phyloP scores from a whole-genome alignment of 2,329 filamentous ascomycete species.

The Davidsoniella neocaledoniae region DNA sequence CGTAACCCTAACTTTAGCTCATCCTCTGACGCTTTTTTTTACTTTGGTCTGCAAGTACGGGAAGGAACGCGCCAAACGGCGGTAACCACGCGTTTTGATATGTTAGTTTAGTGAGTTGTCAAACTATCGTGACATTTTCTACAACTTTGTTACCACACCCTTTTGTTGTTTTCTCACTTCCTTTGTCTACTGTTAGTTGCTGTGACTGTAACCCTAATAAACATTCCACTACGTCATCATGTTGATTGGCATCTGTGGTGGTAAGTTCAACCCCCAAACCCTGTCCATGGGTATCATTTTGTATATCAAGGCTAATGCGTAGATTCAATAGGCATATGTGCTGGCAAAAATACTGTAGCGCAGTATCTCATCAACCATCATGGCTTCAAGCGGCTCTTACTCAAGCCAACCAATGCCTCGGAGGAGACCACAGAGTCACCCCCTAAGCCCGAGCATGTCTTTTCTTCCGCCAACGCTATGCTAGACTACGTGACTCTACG shows the following conservation, averaged over 20 bases:
- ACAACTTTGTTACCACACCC: too few species aligned
- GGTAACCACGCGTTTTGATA: too few species aligned
- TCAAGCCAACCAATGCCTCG: constrained; percentile 34
- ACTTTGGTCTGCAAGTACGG: too few species aligned
- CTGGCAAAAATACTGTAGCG: constrained; percentile 80
- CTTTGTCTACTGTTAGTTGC: too few species aligned
- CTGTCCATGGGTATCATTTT: neutral
- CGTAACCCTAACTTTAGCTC: too few species aligned
- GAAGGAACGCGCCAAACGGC: too few species aligned
- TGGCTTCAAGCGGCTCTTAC: constrained; percentile 57
- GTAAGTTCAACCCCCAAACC: constrained; percentile 25
- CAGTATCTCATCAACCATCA: constrained; percentile 74
- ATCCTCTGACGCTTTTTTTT: too few species aligned
- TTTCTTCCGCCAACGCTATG: constrained; percentile 48
- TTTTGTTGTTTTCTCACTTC: too few species aligned
- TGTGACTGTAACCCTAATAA: too few species aligned
- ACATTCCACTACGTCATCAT: constrained; percentile 24
- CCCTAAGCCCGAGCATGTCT: constrained; percentile 27
- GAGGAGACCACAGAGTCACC: constrained; percentile 27
- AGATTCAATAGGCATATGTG: constrained; percentile 55
- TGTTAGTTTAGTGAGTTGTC: too few species aligned
- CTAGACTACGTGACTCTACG: constrained; percentile 71
- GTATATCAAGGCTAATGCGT: neutral
- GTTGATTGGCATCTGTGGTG: constrained; percentile 63
- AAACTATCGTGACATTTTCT: too few species aligned